Percentiles rank a stretch among this genome's conserved stretches.
phyloP scores from a whole-genome alignment of 108 stramenopile genomes.

The Nannochloropsis oceanica region DNA sequence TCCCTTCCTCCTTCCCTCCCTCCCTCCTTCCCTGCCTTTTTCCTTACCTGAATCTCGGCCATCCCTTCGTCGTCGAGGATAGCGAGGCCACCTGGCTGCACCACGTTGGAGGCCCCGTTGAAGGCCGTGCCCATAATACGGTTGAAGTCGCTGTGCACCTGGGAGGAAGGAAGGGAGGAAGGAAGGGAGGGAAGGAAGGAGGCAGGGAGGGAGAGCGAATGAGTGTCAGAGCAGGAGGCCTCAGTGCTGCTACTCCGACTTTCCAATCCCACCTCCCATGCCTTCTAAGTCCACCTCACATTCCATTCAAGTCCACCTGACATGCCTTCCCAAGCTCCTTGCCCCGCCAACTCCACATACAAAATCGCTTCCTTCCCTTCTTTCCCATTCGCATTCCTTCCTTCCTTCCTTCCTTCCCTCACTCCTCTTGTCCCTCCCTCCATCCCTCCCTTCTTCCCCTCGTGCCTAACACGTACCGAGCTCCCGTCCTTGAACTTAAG shows the following conservation, averaged over 20 bases:
- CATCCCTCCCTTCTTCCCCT: neutral
- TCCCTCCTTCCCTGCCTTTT: neutral
- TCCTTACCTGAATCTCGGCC: constrained; percentile 56
- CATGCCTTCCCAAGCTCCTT: neutral
- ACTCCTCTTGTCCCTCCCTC: too few species aligned
- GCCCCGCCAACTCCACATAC: too few species aligned
- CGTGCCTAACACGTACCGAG: constrained; percentile 26
- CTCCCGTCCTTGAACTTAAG: constrained; percentile 73
- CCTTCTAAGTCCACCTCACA: neutral
- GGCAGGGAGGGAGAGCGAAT: neutral
- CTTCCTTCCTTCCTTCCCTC: neutral
- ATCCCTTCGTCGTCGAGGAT: constrained; percentile 81
- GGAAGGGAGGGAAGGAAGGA: neutral
- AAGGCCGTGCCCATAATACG: constrained; percentile 93
- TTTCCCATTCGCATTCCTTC: neutral
- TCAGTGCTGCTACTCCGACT: neutral
- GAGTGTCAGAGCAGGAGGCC: neutral
- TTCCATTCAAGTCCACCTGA: neutral
- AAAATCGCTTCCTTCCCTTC: neutral
- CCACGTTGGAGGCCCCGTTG: constrained; percentile 93
- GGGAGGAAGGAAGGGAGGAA: neutral
- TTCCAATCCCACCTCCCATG: neutral
- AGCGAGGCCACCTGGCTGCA: constrained; percentile 79
- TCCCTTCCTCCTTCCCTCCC: neutral
- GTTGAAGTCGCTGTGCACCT: constrained; percentile 68